A percentile compares a stretch with the other conserved stretches of the same genome.
Evolutionary conservation across 768 basidiomycete genomes (phyloP).

Genomic region (Serendipita vermifera): DNA sequence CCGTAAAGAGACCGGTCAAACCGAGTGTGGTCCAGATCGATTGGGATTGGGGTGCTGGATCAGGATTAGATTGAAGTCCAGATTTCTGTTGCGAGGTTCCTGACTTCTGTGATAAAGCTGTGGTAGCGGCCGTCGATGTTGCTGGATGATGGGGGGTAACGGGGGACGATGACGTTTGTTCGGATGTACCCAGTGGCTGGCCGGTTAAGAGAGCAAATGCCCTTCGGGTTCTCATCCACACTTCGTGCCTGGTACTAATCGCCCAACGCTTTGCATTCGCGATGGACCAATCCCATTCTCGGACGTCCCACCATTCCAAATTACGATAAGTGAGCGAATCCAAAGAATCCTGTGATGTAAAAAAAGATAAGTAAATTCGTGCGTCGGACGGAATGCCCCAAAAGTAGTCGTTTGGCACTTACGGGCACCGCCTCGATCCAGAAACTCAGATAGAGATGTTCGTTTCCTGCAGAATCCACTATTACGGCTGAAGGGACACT

Average conservation of each 20-base stretch:
- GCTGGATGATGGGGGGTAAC: too few relatives aligned
- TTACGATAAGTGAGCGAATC: background rate
- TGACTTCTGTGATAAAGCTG: too few relatives aligned
- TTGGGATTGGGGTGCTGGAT: too few relatives aligned
- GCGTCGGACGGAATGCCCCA: background rate
- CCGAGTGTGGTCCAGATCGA: background rate
- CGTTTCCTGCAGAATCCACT: constrained; percentile 57
- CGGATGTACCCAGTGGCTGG: background rate
- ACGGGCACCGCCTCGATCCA: constrained; percentile 50
- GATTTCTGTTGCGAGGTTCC: background rate
- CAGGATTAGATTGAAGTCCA: too few relatives aligned
- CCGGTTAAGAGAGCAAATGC: constrained; percentile 10
- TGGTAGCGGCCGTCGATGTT: too few relatives aligned
- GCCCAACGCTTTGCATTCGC: background rate
- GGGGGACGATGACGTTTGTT: constrained; percentile 20
- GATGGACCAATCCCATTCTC: constrained; percentile 7
- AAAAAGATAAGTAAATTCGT: constrained; percentile 7
- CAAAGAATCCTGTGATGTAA: background rate
- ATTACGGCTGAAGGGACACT: constrained; percentile 69
- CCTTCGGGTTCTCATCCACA: background rate
- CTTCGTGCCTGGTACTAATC: background rate
- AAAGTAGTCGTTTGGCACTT: constrained; percentile 17
- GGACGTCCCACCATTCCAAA: constrained; percentile 4
- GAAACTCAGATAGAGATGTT: constrained; percentile 77
- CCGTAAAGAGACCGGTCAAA: background rate